A percentile compares a stretch with the other conserved stretches of the same genome.
Evolutionary conservation across 306 rosid genomes (phyloP).

Genomic region (Vicia villosa): DNA sequence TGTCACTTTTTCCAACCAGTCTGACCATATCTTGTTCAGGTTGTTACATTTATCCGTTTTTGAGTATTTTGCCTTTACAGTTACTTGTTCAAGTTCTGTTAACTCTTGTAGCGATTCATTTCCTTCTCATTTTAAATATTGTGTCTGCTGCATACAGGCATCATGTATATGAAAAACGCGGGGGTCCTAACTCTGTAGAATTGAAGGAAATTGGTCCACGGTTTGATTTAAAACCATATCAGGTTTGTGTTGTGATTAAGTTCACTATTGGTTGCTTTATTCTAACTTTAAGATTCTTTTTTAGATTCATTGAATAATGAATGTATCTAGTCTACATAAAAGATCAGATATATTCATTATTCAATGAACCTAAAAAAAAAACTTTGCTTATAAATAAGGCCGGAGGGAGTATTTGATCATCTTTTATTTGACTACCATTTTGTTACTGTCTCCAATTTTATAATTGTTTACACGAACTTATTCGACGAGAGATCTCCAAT

Average conservation of each 20-base stretch:
- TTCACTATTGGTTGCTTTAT: slow-evolving; percentile 23
- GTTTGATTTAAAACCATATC: slow-evolving; percentile 73
- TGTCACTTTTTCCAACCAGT: slow-evolving; percentile 75
- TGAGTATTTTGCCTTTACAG: neutral
- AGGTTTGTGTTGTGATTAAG: slow-evolving; percentile 53
- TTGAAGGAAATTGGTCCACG: slow-evolving; percentile 96
- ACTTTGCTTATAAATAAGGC: too few species aligned
- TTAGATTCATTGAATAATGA: too few species aligned
- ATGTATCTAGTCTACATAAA: too few species aligned
- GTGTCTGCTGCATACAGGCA: slow-evolving; percentile 52
- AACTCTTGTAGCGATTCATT: neutral
- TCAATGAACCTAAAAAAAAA: too few species aligned
- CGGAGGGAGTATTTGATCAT: neutral
- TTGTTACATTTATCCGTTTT: slow-evolving; percentile 37
- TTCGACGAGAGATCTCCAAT: neutral
- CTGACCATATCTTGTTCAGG: slow-evolving; percentile 91
- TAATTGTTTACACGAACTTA: too few species aligned
- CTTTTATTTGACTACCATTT: neutral
- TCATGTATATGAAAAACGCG: slow-evolving; percentile 79
- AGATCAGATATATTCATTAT: too few species aligned
- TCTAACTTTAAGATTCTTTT: too few species aligned
- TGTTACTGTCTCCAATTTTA: neutral
- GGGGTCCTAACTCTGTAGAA: slow-evolving; percentile 79
- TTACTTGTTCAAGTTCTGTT: slow-evolving; percentile 24
- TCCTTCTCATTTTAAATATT: slow-evolving; percentile 19